Base-by-base conservation (phyloP, 148 eudicot genomes). In the Arctostaphylos glauca region DNA sequence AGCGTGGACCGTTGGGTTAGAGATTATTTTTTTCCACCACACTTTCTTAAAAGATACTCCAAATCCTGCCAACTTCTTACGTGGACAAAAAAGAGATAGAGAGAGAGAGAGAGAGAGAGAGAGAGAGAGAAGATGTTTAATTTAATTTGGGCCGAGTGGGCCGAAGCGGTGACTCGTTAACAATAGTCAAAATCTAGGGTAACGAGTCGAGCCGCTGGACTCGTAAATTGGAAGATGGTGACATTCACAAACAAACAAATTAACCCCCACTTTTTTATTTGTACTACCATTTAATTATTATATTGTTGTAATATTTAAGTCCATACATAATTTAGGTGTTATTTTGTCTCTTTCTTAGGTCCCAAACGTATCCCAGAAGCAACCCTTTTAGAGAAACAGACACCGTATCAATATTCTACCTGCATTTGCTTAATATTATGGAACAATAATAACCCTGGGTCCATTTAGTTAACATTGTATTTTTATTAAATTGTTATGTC, bases 291-390 rank as follows among this genome's bases (percentile, higher is more conserved):
- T 25, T 25, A n/a, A 60, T n/a, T n/a, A 50, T 10, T 50, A 7
- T n/a, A 50, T 10, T 50, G 8, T 50, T 5, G 10, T 6, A 50
- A 2, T 50, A 12, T 66, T 66, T 4, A 43, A 15, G 16, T 25
- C 71, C 71, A 66, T 25, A 66, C 71, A 38, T 31, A 15, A 15
- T 66, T 66, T 66, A 3, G 71, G 71, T 66, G 25, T 25, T 46
- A 18, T 15, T 77, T 77, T 77, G 66, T 38, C 9, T 49, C 60
- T 21, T 54, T 77, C 54, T 55, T 1, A 38, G 80, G 25, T 77
- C 47, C 80, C 66, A 77, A 77, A 77, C 80, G 80, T 77, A 77
- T 55, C 49, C 66, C 49, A 77, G 66, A 77, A 77, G 80, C 80
- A 77, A 77, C 58, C 55, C 6, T 19, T 5, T 8, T 9, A 1